Evolutionary conservation across 1,284 basidiomycete genomes (phyloP), one percentile per base, ranked within the genome.

Genomic region (Malassezia japonica): DNA sequence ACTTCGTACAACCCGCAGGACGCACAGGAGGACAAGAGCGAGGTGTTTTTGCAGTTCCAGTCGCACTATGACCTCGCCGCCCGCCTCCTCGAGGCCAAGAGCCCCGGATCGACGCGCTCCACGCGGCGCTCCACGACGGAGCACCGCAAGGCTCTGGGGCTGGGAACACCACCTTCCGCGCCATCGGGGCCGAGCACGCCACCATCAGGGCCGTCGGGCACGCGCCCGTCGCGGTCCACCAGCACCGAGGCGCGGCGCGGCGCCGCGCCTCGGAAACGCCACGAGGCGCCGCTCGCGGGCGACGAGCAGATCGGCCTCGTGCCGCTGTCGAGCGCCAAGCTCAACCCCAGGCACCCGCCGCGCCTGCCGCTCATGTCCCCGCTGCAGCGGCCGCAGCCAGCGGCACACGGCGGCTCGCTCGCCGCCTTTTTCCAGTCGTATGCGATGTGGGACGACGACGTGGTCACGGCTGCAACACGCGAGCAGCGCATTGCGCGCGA

Each of bases 1-100:
- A 50, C 65, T 23, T 60, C 59, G n/a, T 66, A 62, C 48, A 65
- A 70, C 34, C 62, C 62, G 2, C 50, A 55, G n/a, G 40, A 57
- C 3, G 60, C 64, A 1, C 54, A 55, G 24, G 37, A 54, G 27
- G 60, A 62, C 36, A 53, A 56, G 20, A 62, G 58, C 43, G 62
- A 61, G 31, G 60, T 64, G 28, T 66, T 60, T 38, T 46, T 52
- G 37, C 60, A 56, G 13, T 66, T 64, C 46, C 57, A 62, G 34
- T 42, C 55, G 16, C 46, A 56, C 1, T 59, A 64, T 25, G 38
- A 40, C 18, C 38, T 40, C 6, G 38, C 38, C 12, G 4, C 38
- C 5, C 24, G 27, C 23, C 38, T 40, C 15, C 23, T 40, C 5
- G 38, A 40, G 38, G 9, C 54, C 3, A 35, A 52, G 12, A 33